Percentiles rank a stretch among this genome's conserved stretches.
Conservation (phyloP, 1,139 yeast species). For the Yamadazyma siamensis region DNA sequence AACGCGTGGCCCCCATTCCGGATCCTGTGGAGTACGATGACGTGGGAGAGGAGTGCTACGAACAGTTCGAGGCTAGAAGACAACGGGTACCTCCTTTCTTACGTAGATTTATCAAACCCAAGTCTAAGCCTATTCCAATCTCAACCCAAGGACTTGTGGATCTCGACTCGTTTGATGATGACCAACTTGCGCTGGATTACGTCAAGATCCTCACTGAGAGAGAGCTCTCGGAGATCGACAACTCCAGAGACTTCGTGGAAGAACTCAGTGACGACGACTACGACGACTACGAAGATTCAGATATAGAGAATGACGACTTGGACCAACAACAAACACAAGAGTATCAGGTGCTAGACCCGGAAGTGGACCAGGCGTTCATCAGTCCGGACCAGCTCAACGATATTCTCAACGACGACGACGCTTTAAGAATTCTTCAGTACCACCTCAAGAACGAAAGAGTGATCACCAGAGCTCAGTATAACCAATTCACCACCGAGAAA, state of each 20-base stretch:
- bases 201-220: conserved; percentile 22
- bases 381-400: conserved; percentile 28
- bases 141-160: conserved; percentile 11
- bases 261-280: conserved; percentile 6
- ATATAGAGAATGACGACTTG: conserved; percentile 18
- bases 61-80: conserved; percentile 20
- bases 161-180: conserved; percentile 23
- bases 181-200: conserved; percentile 20
- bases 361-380: too few species aligned
- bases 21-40: conserved; percentile 4
- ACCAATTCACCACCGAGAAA: conserved; percentile 13
- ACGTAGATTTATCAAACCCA: conserved; percentile 18
- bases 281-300: conserved; percentile 12
- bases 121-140: conserved; percentile 3
- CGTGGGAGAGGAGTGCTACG: conserved; percentile 16
- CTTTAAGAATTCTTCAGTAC: conserved; percentile 26
- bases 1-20: conserved; percentile 1
- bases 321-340: too few species aligned
- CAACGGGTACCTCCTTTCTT: conserved; percentile 26
- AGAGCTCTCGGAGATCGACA: conserved; percentile 44
- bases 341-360: too few species aligned
- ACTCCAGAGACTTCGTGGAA: conserved; percentile 38
- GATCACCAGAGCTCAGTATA: conserved; percentile 44
- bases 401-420: conserved; percentile 20
- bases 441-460: conserved; percentile 26